Percentiles rank a stretch among this genome's conserved stretches.
Evolutionary conservation across 768 basidiomycete genomes (phyloP).

Genomic region (Tricholoma terreum): DNA sequence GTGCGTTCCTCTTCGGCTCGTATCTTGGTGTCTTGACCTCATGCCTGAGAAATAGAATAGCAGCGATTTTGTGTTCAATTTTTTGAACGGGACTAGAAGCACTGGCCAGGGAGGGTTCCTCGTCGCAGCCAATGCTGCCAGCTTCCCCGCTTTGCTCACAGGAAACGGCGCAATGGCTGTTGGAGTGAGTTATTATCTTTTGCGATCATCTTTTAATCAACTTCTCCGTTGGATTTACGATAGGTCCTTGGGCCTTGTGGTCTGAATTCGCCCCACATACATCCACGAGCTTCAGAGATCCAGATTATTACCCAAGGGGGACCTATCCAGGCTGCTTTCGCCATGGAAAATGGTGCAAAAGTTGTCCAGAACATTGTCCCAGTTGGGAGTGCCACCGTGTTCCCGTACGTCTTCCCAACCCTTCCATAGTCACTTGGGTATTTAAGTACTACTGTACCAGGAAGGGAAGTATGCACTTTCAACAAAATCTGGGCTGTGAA

Average conservation of each 20-base stretch:
- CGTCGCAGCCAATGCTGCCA: neutral
- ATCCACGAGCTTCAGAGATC: neutral
- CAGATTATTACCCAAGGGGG: neutral
- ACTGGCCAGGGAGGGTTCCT: neutral
- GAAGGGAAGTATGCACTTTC: neutral
- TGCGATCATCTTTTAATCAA: too few species aligned
- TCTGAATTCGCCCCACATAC: neutral
- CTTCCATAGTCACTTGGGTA: neutral
- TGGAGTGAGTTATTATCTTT: neutral
- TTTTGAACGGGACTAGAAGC: neutral
- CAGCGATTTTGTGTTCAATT: neutral
- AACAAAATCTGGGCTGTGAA: neutral
- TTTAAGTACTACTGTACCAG: neutral
- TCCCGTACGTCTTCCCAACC: neutral
- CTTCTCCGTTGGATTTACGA: neutral
- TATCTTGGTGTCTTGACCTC: too few species aligned
- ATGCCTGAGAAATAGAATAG: neutral
- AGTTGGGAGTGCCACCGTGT: neutral
- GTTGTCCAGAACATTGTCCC: neutral
- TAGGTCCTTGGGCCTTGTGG: neutral
- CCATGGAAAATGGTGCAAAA: neutral
- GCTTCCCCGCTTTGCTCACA: neutral
- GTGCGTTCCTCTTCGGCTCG: neutral
- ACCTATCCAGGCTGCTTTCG: neutral
- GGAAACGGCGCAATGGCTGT: slow-evolving; percentile 1